Percentiles rank a stretch among this genome's conserved stretches.
phyloP scores from a whole-genome alignment of 768 basidiomycete genomes.

The Porpolomopsis calyptriformis region DNA sequence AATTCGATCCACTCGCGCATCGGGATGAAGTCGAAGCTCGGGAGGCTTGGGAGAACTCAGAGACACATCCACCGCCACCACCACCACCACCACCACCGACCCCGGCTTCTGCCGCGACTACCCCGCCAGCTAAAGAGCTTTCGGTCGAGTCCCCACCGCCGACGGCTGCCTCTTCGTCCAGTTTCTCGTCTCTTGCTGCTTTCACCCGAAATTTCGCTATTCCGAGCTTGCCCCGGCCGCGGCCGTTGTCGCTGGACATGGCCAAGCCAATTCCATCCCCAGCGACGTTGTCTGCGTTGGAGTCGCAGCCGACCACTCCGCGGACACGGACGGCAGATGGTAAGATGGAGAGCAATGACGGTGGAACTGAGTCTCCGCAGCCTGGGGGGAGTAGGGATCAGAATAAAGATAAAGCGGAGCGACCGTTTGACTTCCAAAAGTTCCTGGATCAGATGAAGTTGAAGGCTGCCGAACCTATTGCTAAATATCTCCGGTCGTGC shows the following conservation, averaged over 20 bases:
- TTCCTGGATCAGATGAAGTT: conserved; percentile 94
- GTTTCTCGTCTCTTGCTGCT: conserved; percentile 56
- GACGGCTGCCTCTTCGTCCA: conserved; percentile 25
- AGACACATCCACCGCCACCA: conserved; percentile 49
- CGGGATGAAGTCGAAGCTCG: conserved; percentile 48
- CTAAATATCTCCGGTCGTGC: conserved; percentile 91
- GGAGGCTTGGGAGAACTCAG: conserved; percentile 53
- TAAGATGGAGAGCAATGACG: conserved; percentile 15
- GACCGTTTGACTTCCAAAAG: conserved; percentile 82
- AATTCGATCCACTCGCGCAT: conserved; percentile 61
- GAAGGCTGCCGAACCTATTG: conserved; percentile 81
- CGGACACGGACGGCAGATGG: not conserved
- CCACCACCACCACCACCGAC: conserved; percentile 27
- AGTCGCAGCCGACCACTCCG: conserved; percentile 32
- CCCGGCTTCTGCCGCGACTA: no score
- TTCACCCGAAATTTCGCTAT: conserved; percentile 57
- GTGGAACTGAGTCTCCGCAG: conserved; percentile 21
- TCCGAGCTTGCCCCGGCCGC: conserved; percentile 35
- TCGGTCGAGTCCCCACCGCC: conserved; percentile 18
- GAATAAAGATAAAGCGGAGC: conserved; percentile 31
- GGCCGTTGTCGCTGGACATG: conserved; percentile 53
- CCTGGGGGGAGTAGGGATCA: conserved; percentile 14
- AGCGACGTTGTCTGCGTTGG: conserved; percentile 43
- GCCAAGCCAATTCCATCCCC: conserved; percentile 49
- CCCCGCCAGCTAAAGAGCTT: conserved; percentile 28